Evolutionary conservation across 345 rosid genomes (phyloP), one percentile per base, ranked within the genome.

Genomic region (Limnanthes douglasii): DNA sequence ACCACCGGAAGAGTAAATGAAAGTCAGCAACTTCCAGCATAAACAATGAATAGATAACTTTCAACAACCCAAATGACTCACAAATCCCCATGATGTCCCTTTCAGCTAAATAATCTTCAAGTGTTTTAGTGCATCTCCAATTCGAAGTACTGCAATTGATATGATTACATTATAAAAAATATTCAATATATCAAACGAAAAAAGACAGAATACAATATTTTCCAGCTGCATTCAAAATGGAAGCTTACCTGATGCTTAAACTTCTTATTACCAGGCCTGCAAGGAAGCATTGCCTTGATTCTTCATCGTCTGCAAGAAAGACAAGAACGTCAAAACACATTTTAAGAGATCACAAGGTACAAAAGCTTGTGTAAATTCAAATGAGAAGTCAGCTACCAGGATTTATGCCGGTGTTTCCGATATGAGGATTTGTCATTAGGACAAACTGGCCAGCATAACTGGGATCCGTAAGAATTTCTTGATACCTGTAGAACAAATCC

Each of bases 401-500:
- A 67, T 92, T 92, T 26, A 92, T 77, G 39, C 96, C 94, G 10
- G 99, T 92, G 57, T 92, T 85, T 58, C 99, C 96, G 46, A 82
- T 92, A 50, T 81, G 96, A 2, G 96, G 99, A 62, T 78, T 81
- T 21, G 99, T 92, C 99, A 81, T 92, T 48, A 92, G 43, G 48
- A 85, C 99, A 73, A 85, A 92, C 60, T 92, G 96, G 2, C 94
- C 94, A 0, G 93, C 93, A 43, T 85, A 85, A 59, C 99, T 92
- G 22, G 96, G 99, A 52, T 85, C 99, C 6, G 94, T 85, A 1
- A 92, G 77, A 57, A 92, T 92, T 60, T 92, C 99, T 61, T 85
- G 99, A 69, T 92, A 92, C 65, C 94, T 92, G 64, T 48, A 59
- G n/a, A n/a, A 41, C 16, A 40, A 31, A 28, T 23, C 27, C 9